A percentile compares a stretch with the other conserved stretches of the same genome.
These are phyloP conservation scores for Penicillium diatomitis DNA, from an alignment of 495 filamentous ascomycete species.

Conservation along the genomic window DNA sequence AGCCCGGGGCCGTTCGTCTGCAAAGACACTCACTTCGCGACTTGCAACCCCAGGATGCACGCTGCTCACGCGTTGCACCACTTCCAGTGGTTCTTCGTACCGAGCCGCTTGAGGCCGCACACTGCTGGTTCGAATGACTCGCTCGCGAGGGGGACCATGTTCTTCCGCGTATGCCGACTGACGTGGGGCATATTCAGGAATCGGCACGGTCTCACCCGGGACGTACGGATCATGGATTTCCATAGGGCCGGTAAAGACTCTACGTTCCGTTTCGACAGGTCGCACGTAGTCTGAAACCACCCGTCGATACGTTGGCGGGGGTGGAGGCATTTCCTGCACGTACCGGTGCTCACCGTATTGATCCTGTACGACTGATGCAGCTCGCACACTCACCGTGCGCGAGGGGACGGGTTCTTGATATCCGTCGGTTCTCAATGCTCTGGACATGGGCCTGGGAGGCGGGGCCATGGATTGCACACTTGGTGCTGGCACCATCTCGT, in stretches of 20 bases:
- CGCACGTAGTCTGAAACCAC: slow-evolving; percentile 33
- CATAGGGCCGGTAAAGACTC: slow-evolving; percentile 19
- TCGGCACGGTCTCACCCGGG: slow-evolving; percentile 32
- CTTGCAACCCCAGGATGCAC: slow-evolving; percentile 33
- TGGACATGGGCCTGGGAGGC: slow-evolving; percentile 28
- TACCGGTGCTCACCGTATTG: slow-evolving; percentile 36
- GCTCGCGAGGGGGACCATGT: slow-evolving; percentile 39
- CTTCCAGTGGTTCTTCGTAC: slow-evolving; percentile 45
- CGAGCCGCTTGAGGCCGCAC: slow-evolving; percentile 46
- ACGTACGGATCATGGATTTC: slow-evolving; percentile 30
- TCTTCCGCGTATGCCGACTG: slow-evolving; percentile 35
- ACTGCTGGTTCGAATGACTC: slow-evolving; percentile 47
- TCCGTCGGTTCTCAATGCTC: slow-evolving; percentile 22
- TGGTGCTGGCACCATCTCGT: slow-evolving; percentile 45
- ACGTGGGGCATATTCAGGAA: slow-evolving; percentile 33
- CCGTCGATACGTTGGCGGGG: slow-evolving; percentile 30
- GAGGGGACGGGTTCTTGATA: slow-evolving; percentile 29
- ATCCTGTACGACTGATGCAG: slow-evolving; percentile 33
- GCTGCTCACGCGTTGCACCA: slow-evolving; percentile 41
- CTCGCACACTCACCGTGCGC: slow-evolving; percentile 31
- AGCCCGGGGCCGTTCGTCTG: slow-evolving; percentile 29
- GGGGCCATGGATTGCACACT: slow-evolving; percentile 42
- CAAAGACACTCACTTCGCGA: slow-evolving; percentile 31
- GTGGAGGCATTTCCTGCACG: slow-evolving; percentile 37
- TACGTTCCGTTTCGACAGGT: slow-evolving; percentile 25